These are phyloP conservation scores for Collybia nuda DNA, from an alignment of 768 basidiomycete genomes.

Conservation along the genomic window DNA sequence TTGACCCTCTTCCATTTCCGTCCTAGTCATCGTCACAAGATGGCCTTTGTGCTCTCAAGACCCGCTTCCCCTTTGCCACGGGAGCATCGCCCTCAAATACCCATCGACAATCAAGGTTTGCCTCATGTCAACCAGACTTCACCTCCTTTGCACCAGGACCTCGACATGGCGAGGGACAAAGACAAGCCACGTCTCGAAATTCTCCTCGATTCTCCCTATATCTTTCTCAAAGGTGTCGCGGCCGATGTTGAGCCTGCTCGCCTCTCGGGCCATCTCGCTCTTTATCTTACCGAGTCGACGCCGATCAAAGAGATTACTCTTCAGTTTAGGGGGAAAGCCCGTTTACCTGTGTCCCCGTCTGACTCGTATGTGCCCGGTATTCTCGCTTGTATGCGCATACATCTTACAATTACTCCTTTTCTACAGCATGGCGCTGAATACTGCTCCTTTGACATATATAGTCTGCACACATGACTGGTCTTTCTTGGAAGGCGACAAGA, in stretches of 20 bases:
- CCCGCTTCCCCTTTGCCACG: conserved; percentile 12
- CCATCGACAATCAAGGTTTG: not conserved
- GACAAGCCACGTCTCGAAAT: conserved; percentile 68
- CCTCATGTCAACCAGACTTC: conserved; percentile 5
- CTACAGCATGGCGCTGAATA: conserved; percentile 40
- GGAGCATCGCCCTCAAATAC: conserved; percentile 10
- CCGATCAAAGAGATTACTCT: conserved; percentile 84
- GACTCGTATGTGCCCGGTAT: conserved; percentile 52
- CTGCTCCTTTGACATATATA: conserved; percentile 51
- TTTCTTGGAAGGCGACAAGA: conserved; percentile 83
- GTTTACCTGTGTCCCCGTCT: conserved; percentile 53
- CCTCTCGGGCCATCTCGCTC: conserved; percentile 78
- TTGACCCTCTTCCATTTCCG: not conserved
- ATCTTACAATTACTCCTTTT: conserved; percentile 6
- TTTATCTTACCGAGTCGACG: conserved; percentile 80
- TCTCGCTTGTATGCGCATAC: conserved; percentile 6
- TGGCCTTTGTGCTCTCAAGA: conserved; percentile 22
- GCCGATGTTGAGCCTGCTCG: conserved; percentile 80
- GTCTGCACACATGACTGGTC: conserved; percentile 89
- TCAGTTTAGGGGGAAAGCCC: conserved; percentile 81
- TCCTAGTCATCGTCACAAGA: conserved; percentile 5
- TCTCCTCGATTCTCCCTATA: conserved; percentile 63
- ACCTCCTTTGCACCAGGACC: conserved; percentile 3
- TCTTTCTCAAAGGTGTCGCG: conserved; percentile 78
- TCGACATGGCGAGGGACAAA: conserved; percentile 45